Evolutionary conservation across 1,284 basidiomycete species (phyloP).

Genomic region (Fomitopsis betulina): DNA sequence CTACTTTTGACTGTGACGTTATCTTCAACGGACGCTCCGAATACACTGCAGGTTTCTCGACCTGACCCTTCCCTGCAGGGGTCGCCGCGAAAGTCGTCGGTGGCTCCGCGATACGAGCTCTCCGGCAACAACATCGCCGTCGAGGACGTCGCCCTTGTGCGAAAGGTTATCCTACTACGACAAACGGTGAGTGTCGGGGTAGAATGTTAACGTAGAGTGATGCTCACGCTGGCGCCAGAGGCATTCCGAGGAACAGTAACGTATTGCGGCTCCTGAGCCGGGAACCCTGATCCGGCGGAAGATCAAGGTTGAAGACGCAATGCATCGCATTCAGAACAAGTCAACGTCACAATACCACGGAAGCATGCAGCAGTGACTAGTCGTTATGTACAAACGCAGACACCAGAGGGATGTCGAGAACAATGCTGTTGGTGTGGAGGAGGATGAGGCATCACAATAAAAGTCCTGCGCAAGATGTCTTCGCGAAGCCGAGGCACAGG

Average conservation of each 20-base stretch:
- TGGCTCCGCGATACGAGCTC: conserved; percentile 29
- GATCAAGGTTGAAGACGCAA: neutral
- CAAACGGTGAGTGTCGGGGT: conserved; percentile 17
- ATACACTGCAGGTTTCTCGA: conserved; percentile 29
- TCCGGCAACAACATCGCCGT: conserved; percentile 26
- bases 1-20: conserved; percentile 10
- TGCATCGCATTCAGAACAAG: too few species aligned
- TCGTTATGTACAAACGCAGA: too few species aligned
- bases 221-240: conserved; percentile 16
- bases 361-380: too few species aligned
- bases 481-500: too few species aligned
- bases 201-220: neutral
- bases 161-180: conserved; percentile 28
- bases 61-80: conserved; percentile 24
- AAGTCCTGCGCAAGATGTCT: too few species aligned
- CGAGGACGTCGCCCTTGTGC: conserved; percentile 21
- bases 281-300: conserved; percentile 14
- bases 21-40: conserved; percentile 15
- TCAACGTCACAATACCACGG: too few species aligned
- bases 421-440: too few species aligned
- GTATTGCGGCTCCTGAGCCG: conserved; percentile 27
- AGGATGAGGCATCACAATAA: too few species aligned
- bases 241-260: conserved; percentile 30
- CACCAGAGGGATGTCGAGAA: too few species aligned
- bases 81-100: conserved; percentile 24